These are phyloP conservation scores for Colletotrichum agaves DNA, from an alignment of 2,329 filamentous ascomycete genomes.

Conservation along the genomic window DNA sequence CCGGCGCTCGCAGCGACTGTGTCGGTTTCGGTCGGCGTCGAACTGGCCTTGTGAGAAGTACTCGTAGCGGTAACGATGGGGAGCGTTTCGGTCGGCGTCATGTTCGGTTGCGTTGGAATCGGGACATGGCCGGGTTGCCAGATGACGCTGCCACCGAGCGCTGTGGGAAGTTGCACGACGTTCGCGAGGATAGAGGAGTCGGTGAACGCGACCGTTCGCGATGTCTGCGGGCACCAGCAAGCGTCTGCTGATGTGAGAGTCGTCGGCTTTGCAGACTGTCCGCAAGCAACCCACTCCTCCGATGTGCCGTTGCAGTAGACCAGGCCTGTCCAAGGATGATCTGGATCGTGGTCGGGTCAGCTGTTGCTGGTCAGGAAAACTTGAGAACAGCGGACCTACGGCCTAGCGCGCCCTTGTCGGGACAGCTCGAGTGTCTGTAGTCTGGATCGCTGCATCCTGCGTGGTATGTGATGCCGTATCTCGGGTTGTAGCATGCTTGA, in stretches of 20 bases:
- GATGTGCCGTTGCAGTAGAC: slow-evolving; percentile 48
- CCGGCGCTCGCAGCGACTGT: background rate
- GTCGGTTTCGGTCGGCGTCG: background rate
- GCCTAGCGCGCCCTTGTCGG: slow-evolving; percentile 43
- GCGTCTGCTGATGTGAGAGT: slow-evolving; percentile 41
- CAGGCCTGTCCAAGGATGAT: slow-evolving; percentile 48
- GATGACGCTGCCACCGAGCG: slow-evolving; percentile 42
- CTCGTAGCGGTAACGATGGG: background rate
- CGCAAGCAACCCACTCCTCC: slow-evolving; percentile 47
- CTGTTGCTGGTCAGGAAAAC: background rate
- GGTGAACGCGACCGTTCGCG: slow-evolving; percentile 42
- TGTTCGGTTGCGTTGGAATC: slow-evolving; percentile 17
- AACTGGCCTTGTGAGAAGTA: background rate
- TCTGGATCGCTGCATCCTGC: slow-evolving; percentile 49
- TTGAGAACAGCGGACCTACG: slow-evolving; percentile 6
- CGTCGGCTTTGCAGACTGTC: slow-evolving; percentile 39
- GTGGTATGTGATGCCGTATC: slow-evolving; percentile 48
- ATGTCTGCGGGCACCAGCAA: slow-evolving; percentile 45
- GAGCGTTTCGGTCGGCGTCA: background rate
- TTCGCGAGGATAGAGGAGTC: slow-evolving; percentile 41
- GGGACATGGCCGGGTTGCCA: slow-evolving; percentile 43
- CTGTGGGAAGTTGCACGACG: slow-evolving; percentile 43
- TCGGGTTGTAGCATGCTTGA: slow-evolving; percentile 42
- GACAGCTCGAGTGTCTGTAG: slow-evolving; percentile 47
- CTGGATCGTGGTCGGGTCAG: background rate